phyloP scores from a whole-genome alignment of 2,329 filamentous ascomycete genomes.

The Penicillium sp. region DNA sequence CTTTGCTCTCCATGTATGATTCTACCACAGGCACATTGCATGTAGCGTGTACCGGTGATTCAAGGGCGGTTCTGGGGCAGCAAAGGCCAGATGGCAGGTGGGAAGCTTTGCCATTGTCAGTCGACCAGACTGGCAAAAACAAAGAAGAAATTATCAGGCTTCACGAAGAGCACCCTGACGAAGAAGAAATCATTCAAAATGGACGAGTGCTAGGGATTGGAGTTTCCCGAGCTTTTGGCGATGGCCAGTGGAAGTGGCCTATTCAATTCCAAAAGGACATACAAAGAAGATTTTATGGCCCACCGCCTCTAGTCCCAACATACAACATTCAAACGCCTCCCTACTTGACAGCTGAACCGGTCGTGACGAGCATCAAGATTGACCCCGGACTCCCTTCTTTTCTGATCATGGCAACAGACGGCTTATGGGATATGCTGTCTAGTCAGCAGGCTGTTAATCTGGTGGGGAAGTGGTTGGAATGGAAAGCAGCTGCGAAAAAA shows the following conservation, averaged over 20 bases:
- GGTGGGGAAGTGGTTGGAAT: constrained; percentile 51
- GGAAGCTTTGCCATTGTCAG: constrained; percentile 51
- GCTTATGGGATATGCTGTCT: constrained; percentile 58
- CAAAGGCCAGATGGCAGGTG: constrained; percentile 41
- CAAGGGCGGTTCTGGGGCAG: constrained; percentile 57
- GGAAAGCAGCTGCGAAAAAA: constrained; percentile 30
- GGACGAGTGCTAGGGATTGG: constrained; percentile 58
- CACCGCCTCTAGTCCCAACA: constrained; percentile 42
- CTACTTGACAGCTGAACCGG: constrained; percentile 63
- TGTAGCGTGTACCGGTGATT: constrained; percentile 63
- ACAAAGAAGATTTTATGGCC: constrained; percentile 26
- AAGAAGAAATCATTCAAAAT: constrained; percentile 52
- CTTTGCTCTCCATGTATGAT: constrained; percentile 59
- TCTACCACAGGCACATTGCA: constrained; percentile 48
- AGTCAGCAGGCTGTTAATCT: constrained; percentile 55
- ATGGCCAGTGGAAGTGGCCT: constrained; percentile 63
- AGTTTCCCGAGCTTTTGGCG: constrained; percentile 62
- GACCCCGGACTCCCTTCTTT: constrained; percentile 49
- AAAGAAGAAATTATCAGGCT: constrained; percentile 53
- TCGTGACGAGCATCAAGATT: constrained; percentile 54
- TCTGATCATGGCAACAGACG: constrained; percentile 61
- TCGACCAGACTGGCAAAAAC: constrained; percentile 63
- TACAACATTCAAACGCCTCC: constrained; percentile 49
- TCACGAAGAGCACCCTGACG: constrained; percentile 55
- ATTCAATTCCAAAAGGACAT: constrained; percentile 44